A percentile compares a stretch with the other conserved stretches of the same genome.
phyloP scores from a whole-genome alignment of 169 alveolate species.

The Cryptosporidium parvum region DNA sequence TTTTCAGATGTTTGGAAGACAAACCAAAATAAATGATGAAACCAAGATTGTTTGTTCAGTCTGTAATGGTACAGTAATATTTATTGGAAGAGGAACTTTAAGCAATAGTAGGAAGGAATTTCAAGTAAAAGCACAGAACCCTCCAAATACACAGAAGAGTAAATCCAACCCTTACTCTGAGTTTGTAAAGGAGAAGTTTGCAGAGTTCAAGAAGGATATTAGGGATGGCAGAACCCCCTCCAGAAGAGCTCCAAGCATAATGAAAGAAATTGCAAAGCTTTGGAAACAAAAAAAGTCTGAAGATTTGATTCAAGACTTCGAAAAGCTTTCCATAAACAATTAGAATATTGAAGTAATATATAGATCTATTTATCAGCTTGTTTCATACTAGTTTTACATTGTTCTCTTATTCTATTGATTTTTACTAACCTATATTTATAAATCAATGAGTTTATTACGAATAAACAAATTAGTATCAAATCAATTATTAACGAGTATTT shows the following conservation, averaged over 20 bases:
- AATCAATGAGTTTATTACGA: conserved; percentile 6
- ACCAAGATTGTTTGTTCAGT: conserved; percentile 45
- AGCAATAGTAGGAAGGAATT: conserved; percentile 1
- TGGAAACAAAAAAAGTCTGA: conserved; percentile 32
- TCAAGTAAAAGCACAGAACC: neutral
- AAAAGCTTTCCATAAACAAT: conserved; percentile 47
- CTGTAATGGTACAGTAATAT: conserved; percentile 41
- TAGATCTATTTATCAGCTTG: neutral
- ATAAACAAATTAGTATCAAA: conserved; percentile 9
- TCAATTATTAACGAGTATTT: conserved; percentile 30
- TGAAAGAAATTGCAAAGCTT: conserved; percentile 64
- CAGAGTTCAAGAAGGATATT: conserved; percentile 27
- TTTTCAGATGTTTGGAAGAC: conserved; percentile 70
- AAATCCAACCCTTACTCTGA: conserved; percentile 37
- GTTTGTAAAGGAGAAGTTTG: conserved; percentile 65
- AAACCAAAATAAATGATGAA: conserved; percentile 45
- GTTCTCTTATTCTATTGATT: conserved; percentile 11
- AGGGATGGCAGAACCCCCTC: conserved; percentile 38
- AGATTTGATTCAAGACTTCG: conserved; percentile 9
- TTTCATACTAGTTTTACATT: neutral
- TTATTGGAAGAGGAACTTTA: conserved; percentile 60
- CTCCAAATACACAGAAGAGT: neutral
- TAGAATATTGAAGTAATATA: conserved; percentile 2
- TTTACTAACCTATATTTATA: conserved; percentile 43
- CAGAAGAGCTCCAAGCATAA: conserved; percentile 70